Conservation (phyloP, 2,329 filamentous ascomycete species). For the Chaetomiaceae sp. region DNA sequence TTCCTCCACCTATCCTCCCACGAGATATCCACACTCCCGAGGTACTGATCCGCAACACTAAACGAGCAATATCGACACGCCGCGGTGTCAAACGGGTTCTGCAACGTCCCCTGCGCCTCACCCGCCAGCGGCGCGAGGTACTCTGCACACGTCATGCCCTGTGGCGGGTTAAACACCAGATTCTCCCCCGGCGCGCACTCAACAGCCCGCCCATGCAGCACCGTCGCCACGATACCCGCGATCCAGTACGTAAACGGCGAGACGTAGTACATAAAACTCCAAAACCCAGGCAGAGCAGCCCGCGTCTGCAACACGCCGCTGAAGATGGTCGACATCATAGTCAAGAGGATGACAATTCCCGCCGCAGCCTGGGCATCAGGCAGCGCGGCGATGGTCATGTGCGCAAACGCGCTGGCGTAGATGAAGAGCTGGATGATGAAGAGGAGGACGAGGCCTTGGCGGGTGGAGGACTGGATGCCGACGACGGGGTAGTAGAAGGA, state of each 20-base stretch:
- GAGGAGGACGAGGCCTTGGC: constrained; percentile 62
- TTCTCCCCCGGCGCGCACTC: constrained; percentile 53
- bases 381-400: constrained; percentile 68
- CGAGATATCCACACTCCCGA: constrained; percentile 43
- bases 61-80: constrained; percentile 66
- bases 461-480: constrained; percentile 45
- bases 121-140: constrained; percentile 58
- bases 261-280: constrained; percentile 72
- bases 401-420: constrained; percentile 67
- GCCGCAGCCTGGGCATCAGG: constrained; percentile 65
- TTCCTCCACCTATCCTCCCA: constrained; percentile 62
- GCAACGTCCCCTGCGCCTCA: constrained; percentile 51
- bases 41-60: constrained; percentile 56
- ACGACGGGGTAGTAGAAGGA: constrained; percentile 65
- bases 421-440: constrained; percentile 63
- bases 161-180: constrained; percentile 60
- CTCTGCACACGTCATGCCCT: constrained; percentile 55
- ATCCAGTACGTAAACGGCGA: constrained; percentile 67
- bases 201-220: constrained; percentile 53
- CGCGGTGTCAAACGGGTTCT: constrained; percentile 52
- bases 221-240: constrained; percentile 61
- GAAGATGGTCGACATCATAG: constrained; percentile 57
- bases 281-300: constrained; percentile 60
- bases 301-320: constrained; percentile 61
- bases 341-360: constrained; percentile 56